Evolutionary conservation across 768 basidiomycete genomes (phyloP), one percentile per base, ranked within the genome.

Genomic region (Lactarius hatsudake): DNA sequence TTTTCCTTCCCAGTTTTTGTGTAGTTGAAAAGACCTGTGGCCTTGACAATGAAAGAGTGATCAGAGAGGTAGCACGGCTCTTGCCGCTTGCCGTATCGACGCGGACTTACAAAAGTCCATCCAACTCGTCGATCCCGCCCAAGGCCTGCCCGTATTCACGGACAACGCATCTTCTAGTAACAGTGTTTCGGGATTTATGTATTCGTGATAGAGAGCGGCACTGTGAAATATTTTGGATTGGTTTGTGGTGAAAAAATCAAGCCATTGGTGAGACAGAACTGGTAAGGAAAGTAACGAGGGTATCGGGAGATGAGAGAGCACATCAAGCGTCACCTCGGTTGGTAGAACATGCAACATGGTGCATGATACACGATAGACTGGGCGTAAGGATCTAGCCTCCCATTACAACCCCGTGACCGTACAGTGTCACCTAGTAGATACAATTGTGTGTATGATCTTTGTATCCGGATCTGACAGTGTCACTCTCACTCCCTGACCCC

Each of bases 1-100:
- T 43, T 78, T 76, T 9, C 86, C 90, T 2, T 76, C 70, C 90
- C 90, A 91, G 54, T 81, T 83, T 32, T 74, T 77, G 59, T 81
- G 77, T 58, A 86, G 78, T 48, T 78, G 76, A 45, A 79, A 69
- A 48, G 82, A 82, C 66, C 79, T 79, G 67, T 72, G 74, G 69
- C 86, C 86, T 89, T 60, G 17, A 42, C 4, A 68, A 34, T 45
- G n/a, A 32, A 17, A 28, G 26, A 28, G 26, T 28, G 26, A 28
- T 28, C 26, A 28, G 26, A 28, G 26, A 28, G 26, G 26, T 28
- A 28, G 26, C 23, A 9, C 15, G 26, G 23, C 32, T 5, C 38
- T 51, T 32, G 23, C 13, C 34, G 51, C 38, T 51, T 32, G 23
- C 13, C 26, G 51, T 40, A n/a, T 30, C 9, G 17, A 32, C 71